Evolutionary conservation across 371 early-diverging fungal species (phyloP).

Genomic region (Smittium culicis): DNA sequence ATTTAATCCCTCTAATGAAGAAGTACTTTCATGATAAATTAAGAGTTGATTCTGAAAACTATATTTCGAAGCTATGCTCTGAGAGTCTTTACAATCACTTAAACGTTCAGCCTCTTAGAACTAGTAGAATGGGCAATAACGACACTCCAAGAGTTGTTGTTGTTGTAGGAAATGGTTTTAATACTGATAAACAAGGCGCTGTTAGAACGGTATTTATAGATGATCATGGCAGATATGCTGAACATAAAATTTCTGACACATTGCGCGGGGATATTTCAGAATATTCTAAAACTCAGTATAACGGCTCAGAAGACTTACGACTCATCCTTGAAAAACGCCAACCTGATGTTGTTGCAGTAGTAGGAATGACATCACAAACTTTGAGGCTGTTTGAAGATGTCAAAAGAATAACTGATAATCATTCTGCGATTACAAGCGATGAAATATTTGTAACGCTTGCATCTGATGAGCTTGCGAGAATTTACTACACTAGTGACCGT

Average conservation of each 20-base stretch:
- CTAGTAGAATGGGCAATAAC: constrained; percentile 36
- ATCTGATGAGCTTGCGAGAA: constrained; percentile 75
- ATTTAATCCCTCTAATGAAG: constrained; percentile 54
- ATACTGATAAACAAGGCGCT: constrained; percentile 46
- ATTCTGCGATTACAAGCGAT: constrained; percentile 32
- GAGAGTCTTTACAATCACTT: constrained; percentile 54
- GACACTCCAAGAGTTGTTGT: constrained; percentile 64
- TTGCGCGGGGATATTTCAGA: constrained; percentile 41
- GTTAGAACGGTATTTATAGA: constrained; percentile 60
- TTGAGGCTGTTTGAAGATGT: constrained; percentile 55
- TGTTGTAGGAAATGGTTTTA: constrained; percentile 66
- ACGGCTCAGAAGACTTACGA: constrained; percentile 37
- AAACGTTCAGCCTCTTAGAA: constrained; percentile 49
- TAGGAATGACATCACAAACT: constrained; percentile 61
- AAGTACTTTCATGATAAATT: constrained; percentile 63
- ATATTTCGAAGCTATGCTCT: constrained; percentile 49
- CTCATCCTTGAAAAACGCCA: constrained; percentile 45
- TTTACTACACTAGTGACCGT: constrained; percentile 61
- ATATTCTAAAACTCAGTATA: constrained; percentile 39
- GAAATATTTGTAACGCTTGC: constrained; percentile 42
- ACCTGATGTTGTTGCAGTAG: constrained; percentile 70
- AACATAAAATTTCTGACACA: constrained; percentile 44
- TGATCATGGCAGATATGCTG: constrained; percentile 56
- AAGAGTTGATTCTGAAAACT: constrained; percentile 53
- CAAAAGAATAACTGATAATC: constrained; percentile 39